A percentile compares a stretch with the other conserved stretches of the same genome.
These are phyloP conservation scores for Haplosporangium gracile DNA, from an alignment of 192 early-diverging fungal genomes.

Conservation along the genomic window DNA sequence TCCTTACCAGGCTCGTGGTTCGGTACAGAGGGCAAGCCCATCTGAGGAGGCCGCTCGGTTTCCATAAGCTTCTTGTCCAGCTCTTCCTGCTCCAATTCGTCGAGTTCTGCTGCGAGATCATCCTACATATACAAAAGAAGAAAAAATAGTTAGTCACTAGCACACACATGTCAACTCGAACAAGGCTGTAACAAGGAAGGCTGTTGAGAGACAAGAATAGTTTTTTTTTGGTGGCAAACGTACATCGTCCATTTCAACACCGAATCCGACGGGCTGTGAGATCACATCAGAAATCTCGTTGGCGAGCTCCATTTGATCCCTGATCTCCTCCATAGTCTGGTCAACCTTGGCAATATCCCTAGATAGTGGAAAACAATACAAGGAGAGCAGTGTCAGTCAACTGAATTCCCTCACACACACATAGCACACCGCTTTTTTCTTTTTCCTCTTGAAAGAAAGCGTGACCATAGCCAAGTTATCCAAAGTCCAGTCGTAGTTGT, in stretches of 20 bases:
- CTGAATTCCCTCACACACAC: background rate
- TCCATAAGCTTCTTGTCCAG: constrained; percentile 87
- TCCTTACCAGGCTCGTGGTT: constrained; percentile 73
- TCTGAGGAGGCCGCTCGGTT: constrained; percentile 72
- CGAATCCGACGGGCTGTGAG: constrained; percentile 88
- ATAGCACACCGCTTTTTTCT: background rate
- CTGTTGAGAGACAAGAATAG: background rate
- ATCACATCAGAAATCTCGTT: constrained; percentile 96
- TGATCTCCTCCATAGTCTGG: constrained; percentile 95
- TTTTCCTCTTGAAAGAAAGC: background rate
- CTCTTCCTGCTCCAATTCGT: constrained; percentile 94
- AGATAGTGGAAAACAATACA: background rate
- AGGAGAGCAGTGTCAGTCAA: background rate
- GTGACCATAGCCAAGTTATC: background rate
- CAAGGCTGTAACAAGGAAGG: background rate
- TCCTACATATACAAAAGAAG: constrained; percentile 61
- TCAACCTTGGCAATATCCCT: constrained; percentile 97
- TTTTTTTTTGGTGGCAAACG: constrained; percentile 1
- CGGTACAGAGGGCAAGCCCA: constrained; percentile 72
- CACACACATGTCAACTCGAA: background rate
- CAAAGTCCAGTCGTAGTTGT: background rate
- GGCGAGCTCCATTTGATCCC: constrained; percentile 97
- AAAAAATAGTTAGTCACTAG: background rate
- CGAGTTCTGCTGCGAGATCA: constrained; percentile 90
- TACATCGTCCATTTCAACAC: constrained; percentile 91